These are phyloP conservation scores for Aspergillus cristatus DNA, from an alignment of 495 filamentous ascomycete species.

Conservation along the genomic window DNA sequence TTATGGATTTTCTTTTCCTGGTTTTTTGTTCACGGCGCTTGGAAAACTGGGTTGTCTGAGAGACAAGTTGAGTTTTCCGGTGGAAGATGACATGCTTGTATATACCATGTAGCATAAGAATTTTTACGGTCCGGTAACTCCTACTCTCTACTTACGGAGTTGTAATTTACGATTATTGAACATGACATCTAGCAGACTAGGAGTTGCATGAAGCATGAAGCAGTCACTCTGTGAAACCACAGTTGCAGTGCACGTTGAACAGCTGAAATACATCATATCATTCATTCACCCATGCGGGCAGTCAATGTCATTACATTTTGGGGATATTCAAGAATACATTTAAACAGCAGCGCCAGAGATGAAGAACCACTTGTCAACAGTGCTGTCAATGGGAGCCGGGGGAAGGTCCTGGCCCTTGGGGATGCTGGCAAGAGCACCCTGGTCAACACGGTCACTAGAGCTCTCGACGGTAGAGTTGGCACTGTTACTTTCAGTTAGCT, in stretches of 20 bases:
- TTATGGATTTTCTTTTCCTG: constrained; percentile 10
- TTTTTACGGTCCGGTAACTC: too few relatives aligned
- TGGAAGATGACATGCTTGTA: constrained; percentile 5
- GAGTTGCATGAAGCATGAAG: not conserved
- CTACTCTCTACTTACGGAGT: too few relatives aligned
- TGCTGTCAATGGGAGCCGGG: constrained; percentile 86
- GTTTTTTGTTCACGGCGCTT: constrained; percentile 12
- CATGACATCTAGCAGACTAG: too few relatives aligned
- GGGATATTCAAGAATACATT: constrained; percentile 11
- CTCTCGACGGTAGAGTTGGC: constrained; percentile 68
- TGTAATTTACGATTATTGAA: too few relatives aligned
- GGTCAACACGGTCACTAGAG: constrained; percentile 56
- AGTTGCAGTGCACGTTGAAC: too few relatives aligned
- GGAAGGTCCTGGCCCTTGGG: constrained; percentile 62
- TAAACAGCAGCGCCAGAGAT: constrained; percentile 95
- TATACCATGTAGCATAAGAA: not conserved
- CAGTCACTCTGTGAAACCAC: not conserved
- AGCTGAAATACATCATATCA: constrained; percentile 13
- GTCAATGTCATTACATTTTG: not conserved
- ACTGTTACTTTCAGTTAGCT: constrained; percentile 42
- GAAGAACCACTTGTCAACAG: constrained; percentile 99
- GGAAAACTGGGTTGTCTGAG: constrained; percentile 7
- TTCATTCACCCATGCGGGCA: too few relatives aligned
- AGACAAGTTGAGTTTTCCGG: not conserved
- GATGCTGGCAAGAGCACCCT: constrained; percentile 57